These are phyloP conservation scores for Quercus engelmannii DNA, from an alignment of 306 rosid genomes.

Conservation along the genomic window DNA sequence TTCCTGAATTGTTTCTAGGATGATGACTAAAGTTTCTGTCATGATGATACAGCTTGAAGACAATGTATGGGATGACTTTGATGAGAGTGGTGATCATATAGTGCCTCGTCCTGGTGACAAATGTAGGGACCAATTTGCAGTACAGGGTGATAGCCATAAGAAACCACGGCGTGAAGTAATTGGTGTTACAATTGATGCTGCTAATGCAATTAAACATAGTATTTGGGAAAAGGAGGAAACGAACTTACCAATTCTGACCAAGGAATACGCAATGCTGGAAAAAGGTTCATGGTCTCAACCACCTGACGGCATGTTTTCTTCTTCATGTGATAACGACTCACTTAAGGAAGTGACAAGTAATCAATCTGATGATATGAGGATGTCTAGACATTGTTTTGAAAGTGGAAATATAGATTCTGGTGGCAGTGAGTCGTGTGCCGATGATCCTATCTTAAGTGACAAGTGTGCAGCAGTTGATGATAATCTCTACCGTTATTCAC, in stretches of 20 bases:
- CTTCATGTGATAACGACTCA: conserved; percentile 42
- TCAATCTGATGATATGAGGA: conserved; percentile 37
- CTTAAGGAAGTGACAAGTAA: conserved; percentile 41
- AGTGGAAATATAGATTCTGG: conserved; percentile 42
- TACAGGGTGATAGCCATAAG: conserved; percentile 35
- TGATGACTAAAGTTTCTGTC: conserved; percentile 9
- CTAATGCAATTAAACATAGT: conserved; percentile 28
- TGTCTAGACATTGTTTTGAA: conserved; percentile 42
- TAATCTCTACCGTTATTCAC: conserved; percentile 43
- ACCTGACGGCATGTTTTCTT: conserved; percentile 46
- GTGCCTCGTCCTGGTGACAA: conserved; percentile 44
- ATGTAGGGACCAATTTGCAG: conserved; percentile 28
- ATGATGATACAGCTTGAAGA: conserved; percentile 61
- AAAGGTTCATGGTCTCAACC: conserved; percentile 58
- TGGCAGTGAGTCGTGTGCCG: conserved; percentile 40
- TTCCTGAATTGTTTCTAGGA: not conserved
- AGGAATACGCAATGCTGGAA: conserved; percentile 46
- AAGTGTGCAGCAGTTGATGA: conserved; percentile 51
- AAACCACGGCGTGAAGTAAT: conserved; percentile 29
- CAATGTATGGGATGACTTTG: conserved; percentile 55
- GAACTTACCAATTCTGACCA: conserved; percentile 25
- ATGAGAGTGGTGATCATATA: conserved; percentile 49
- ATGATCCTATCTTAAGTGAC: conserved; percentile 51
- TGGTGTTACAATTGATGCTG: conserved; percentile 27
- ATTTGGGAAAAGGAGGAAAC: conserved; percentile 34